Evolutionary conservation across 2,329 filamentous ascomycete species (phyloP).

Genomic region (Dothideomycetes sp.): DNA sequence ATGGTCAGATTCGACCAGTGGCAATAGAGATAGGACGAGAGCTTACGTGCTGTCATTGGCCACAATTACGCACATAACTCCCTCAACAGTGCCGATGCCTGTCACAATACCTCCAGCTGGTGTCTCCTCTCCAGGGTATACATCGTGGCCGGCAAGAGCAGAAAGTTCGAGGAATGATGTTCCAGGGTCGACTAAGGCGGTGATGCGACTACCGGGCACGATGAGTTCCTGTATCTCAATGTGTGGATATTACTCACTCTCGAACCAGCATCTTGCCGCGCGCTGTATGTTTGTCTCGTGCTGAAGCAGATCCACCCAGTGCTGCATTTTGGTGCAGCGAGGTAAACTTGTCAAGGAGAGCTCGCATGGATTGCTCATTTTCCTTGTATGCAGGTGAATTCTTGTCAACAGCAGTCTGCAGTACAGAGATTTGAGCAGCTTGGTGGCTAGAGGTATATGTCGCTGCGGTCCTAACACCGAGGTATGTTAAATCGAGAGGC

Average conservation of each 20-base stretch:
- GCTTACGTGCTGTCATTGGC: slow-evolving; percentile 77
- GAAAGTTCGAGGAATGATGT: slow-evolving; percentile 91
- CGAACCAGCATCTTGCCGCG: slow-evolving; percentile 90
- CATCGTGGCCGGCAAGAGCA: slow-evolving; percentile 73
- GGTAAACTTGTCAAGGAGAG: slow-evolving; percentile 60
- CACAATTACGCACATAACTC: slow-evolving; percentile 84
- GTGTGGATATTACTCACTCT: slow-evolving; percentile 40
- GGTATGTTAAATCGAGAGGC: background rate
- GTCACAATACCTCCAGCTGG: slow-evolving; percentile 88
- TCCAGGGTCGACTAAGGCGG: slow-evolving; percentile 77
- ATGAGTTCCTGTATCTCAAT: background rate
- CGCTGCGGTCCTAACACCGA: slow-evolving; percentile 33
- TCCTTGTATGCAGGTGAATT: slow-evolving; percentile 70
- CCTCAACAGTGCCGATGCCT: slow-evolving; percentile 80
- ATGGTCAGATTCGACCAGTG: background rate
- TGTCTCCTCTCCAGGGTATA: slow-evolving; percentile 81
- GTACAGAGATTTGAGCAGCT: slow-evolving; percentile 69
- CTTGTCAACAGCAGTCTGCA: slow-evolving; percentile 68
- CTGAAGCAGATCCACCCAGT: slow-evolving; percentile 69
- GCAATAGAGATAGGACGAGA: background rate
- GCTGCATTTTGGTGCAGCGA: slow-evolving; percentile 52
- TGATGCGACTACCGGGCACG: slow-evolving; percentile 49
- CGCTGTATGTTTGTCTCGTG: slow-evolving; percentile 75
- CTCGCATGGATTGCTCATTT: slow-evolving; percentile 69
- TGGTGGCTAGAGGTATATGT: slow-evolving; percentile 75